Percentiles rank a stretch among this genome's conserved stretches.
phyloP scores from a whole-genome alignment of 2,329 filamentous ascomycete genomes.

The Monosporascus cannonballus region DNA sequence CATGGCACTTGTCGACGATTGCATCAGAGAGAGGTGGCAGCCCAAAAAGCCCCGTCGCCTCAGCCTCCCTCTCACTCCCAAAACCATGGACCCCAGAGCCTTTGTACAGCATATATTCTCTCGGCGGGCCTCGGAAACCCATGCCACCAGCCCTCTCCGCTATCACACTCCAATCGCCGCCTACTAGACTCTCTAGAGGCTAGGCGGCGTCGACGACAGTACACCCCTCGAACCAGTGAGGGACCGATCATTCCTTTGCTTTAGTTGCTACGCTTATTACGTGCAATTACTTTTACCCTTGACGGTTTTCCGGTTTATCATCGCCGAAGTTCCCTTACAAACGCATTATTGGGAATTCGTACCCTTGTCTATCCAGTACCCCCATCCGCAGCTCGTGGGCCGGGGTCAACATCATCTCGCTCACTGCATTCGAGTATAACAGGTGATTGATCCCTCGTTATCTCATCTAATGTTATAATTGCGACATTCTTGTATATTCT shows the following conservation, averaged over 20 bases:
- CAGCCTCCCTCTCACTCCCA: conserved; percentile 29
- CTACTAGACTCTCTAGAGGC: conserved; percentile 20
- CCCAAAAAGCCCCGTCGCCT: conserved; percentile 37
- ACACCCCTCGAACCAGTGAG: conserved; percentile 3
- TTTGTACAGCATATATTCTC: conserved; percentile 36
- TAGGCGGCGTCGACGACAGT: conserved; percentile 10
- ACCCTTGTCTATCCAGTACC: too few relatives aligned
- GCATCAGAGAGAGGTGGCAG: conserved; percentile 74
- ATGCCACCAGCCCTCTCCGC: conserved; percentile 29
- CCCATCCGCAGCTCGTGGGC: too few relatives aligned
- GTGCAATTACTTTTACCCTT: not conserved
- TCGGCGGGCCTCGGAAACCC: conserved; percentile 34
- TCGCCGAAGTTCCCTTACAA: not conserved
- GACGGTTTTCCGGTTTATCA: not conserved
- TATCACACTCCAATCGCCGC: conserved; percentile 30
- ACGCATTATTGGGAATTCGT: too few relatives aligned
- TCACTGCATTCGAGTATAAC: not conserved
- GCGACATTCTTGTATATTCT: not conserved
- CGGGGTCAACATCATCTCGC: not conserved
- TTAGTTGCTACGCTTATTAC: not conserved
- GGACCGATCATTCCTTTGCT: not conserved
- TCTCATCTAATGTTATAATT: not conserved
- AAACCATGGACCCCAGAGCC: conserved; percentile 24
- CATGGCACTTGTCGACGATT: conserved; percentile 82
- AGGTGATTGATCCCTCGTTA: not conserved